These are phyloP conservation scores for Myriosclerotinia scirpicola DNA, from an alignment of 2,329 filamentous ascomycete genomes.

Conservation along the genomic window DNA sequence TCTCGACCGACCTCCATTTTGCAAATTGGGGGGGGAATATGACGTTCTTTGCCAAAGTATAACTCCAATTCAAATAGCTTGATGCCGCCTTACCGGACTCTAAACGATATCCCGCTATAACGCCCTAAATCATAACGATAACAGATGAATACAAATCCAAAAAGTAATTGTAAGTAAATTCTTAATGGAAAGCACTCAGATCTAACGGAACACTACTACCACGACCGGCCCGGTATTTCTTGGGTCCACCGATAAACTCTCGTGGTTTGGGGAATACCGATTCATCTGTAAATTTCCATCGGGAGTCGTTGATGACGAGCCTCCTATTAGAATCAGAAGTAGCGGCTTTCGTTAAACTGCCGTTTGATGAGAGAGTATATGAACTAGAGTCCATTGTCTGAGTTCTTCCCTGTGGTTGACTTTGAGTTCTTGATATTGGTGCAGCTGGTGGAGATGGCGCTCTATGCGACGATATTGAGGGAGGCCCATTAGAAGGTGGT, in stretches of 20 bases:
- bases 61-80: conserved; percentile 16
- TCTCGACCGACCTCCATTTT: neutral
- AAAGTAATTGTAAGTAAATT: conserved; percentile 5
- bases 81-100: conserved; percentile 20
- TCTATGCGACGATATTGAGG: conserved; percentile 39
- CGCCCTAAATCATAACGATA: conserved; percentile 24
- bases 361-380: conserved; percentile 71
- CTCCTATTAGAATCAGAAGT: conserved; percentile 48
- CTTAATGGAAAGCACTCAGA: conserved; percentile 53
- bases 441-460: conserved; percentile 44
- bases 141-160: conserved; percentile 16
- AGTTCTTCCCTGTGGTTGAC: conserved; percentile 52
- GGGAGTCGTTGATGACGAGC: conserved; percentile 68
- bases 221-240: conserved; percentile 83
- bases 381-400: conserved; percentile 69
- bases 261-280: conserved; percentile 79
- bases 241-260: conserved; percentile 71
- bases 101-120: conserved; percentile 21
- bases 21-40: neutral
- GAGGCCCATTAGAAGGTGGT: conserved; percentile 42
- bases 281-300: conserved; percentile 88
- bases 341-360: conserved; percentile 49
- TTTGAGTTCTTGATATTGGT: conserved; percentile 43
- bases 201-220: conserved; percentile 94
- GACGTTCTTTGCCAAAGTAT: neutral